Base-by-base conservation (phyloP, 352 stramenopile genomes). In the Plasmopara muralis region DNA sequence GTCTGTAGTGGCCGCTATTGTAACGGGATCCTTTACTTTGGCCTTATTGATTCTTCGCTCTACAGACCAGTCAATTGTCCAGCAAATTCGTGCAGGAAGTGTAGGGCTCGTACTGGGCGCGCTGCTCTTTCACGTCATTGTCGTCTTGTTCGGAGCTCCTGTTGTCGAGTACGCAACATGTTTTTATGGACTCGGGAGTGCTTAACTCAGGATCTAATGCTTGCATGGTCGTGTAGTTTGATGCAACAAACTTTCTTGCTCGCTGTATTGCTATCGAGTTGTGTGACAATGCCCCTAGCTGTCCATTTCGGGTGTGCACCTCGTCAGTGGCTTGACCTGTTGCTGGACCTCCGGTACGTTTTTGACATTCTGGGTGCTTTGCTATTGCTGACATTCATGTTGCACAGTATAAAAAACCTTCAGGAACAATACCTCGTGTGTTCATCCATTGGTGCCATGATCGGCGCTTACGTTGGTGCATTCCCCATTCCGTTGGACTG, bases 401-500 rank as follows among this genome's bases (percentile, higher is more conserved):
- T 50, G 5, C 16, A 90, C 16, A 90, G 79, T 47, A 56, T 67
- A 15, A 70, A 58, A 30, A 66, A 64, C 47, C 38, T 48, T 0
- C 55, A 74, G 9, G 79, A 92, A 25, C 35, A 74, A 16, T 74
- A 75, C 31, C 42, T 88, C 18, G 62, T 78, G 16, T 74, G 65
- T 39, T 76, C 80, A 10, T 66, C 60, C 4, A 70, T 90, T 30
- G 80, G 80, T 28, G 68, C 76, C 10, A 67, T 71, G 13, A 40
- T 92, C 5, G 84, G 84, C 39, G 68, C 72, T 0, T 94, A 91
- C 47, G 14, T 89, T 18, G 84, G 84, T 18, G 81, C 82, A 18
- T 47, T 94, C 9, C 77, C 83, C 38, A 89, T 94, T 59, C 84
- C 84, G 2, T 53, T 94, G 6, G 84, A 94, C 47, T 94, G 84